Evolutionary conservation across 176 grass and related monocot species (phyloP).

Genomic region (Tillandsia leiboldiana): DNA sequence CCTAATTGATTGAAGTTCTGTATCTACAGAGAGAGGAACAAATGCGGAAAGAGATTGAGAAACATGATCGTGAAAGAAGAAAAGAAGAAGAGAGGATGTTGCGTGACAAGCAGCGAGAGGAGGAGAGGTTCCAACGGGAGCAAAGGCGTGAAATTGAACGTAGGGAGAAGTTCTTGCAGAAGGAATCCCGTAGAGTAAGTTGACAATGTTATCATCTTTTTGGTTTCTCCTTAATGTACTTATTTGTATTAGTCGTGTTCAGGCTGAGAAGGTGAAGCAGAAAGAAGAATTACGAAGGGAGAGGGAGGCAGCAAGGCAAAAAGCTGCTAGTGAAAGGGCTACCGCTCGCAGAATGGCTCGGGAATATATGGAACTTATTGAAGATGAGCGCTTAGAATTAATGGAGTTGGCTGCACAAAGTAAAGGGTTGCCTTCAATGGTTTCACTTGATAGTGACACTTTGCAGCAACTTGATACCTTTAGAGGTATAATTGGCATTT

Average conservation of each 20-base stretch:
- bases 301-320: constrained; percentile 77
- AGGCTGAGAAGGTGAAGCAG: constrained; percentile 80
- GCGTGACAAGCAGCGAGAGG: constrained; percentile 74
- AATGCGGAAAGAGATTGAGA: constrained; percentile 79
- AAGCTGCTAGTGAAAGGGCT: constrained; percentile 85
- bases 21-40: constrained; percentile 78
- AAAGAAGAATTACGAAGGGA: constrained; percentile 86
- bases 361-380: constrained; percentile 83
- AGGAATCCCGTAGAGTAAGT: constrained; percentile 61
- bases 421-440: constrained; percentile 79
- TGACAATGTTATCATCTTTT: constrained; percentile 11
- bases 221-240: neutral
- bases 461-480: constrained; percentile 85
- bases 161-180: constrained; percentile 74
- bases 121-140: constrained; percentile 76
- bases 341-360: constrained; percentile 79
- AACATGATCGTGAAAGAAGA: constrained; percentile 69
- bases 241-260: constrained; percentile 1
- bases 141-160: constrained; percentile 78
- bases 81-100: constrained; percentile 88
- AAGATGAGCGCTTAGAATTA: constrained; percentile 92
- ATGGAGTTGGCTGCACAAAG: constrained; percentile 75
- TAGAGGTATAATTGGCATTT: constrained; percentile 45
- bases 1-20: constrained; percentile 9
- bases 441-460: constrained; percentile 72